Conservation (phyloP, 441 rosid genomes). For the Euphorbia corollata region DNA sequence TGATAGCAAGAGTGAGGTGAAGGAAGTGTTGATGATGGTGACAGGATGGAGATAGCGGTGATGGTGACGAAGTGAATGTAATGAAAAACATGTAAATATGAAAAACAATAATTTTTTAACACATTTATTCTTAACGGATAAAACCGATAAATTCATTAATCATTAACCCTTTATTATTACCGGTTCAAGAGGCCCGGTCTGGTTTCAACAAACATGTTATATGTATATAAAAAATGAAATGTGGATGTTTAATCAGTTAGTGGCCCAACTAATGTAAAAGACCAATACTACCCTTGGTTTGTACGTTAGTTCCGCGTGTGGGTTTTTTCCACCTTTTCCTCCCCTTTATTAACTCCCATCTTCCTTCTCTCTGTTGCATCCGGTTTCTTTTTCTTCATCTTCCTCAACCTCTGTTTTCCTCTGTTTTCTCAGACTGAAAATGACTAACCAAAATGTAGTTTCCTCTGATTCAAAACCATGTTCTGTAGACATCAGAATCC, state of each 20-base stretch:
- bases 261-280: slow-evolving; percentile 16
- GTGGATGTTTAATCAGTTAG: slow-evolving; percentile 17
- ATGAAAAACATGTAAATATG: no score
- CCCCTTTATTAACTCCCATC: slow-evolving; percentile 13
- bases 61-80: no score
- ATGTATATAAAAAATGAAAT: neutral
- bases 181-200: no score
- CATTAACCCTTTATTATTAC: no score
- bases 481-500: slow-evolving; percentile 25
- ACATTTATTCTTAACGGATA: no score
- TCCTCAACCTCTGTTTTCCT: slow-evolving; percentile 2
- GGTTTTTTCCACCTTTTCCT: slow-evolving; percentile 26
- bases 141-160: no score
- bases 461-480: slow-evolving; percentile 31
- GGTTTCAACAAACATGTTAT: no score
- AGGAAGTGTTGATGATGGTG: no score
- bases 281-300: neutral
- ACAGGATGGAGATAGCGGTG: no score
- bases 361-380: neutral
- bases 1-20: no score
- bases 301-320: slow-evolving; percentile 18
- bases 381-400: neutral
- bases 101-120: no score
- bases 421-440: slow-evolving; percentile 15
- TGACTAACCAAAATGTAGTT: slow-evolving; percentile 56